These are phyloP conservation scores for Zygosaccharomyces sapae DNA, from an alignment of 1,139 yeast species.

Conservation along the genomic window DNA sequence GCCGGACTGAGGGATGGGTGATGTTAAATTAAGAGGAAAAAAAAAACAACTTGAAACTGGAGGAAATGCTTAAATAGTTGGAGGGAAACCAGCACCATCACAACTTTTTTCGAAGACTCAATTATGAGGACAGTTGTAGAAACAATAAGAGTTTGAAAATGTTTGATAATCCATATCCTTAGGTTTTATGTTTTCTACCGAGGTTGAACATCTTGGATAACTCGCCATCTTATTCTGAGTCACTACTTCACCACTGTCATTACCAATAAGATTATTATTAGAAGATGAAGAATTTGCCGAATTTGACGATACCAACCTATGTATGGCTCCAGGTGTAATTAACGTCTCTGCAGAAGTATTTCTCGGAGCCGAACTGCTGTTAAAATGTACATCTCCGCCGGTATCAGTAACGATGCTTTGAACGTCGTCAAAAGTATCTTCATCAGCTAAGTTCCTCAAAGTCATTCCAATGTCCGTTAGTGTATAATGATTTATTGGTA, in stretches of 20 bases:
- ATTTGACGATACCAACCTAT: slow-evolving; percentile 10
- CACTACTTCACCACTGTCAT: background rate
- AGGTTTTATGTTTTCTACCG: slow-evolving; percentile 2
- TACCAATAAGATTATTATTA: background rate
- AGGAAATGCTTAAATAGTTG: slow-evolving; percentile 4
- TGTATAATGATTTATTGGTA: background rate
- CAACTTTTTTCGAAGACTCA: slow-evolving; percentile 1
- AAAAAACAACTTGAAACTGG: background rate
- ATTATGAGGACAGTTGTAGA: slow-evolving; percentile 19
- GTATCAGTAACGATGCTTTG: slow-evolving; percentile 22
- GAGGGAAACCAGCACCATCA: slow-evolving; percentile 6
- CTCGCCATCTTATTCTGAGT: background rate
- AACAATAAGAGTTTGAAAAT: slow-evolving; percentile 28
- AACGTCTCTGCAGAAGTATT: slow-evolving; percentile 22
- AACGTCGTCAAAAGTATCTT: slow-evolving; percentile 17
- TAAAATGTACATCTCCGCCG: slow-evolving; percentile 9
- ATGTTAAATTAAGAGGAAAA: background rate
- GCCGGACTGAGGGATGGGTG: background rate
- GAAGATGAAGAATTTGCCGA: slow-evolving; percentile 3
- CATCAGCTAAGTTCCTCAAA: slow-evolving; percentile 1
- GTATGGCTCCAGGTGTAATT: slow-evolving; percentile 13
- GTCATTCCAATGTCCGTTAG: slow-evolving; percentile 1
- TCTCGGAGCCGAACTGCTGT: slow-evolving; percentile 1
- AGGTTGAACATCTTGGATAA: background rate
- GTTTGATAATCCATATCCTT: slow-evolving; percentile 27